Base-by-base conservation (phyloP, 768 basidiomycete species). In the Mycena olivaceomarginata region DNA sequence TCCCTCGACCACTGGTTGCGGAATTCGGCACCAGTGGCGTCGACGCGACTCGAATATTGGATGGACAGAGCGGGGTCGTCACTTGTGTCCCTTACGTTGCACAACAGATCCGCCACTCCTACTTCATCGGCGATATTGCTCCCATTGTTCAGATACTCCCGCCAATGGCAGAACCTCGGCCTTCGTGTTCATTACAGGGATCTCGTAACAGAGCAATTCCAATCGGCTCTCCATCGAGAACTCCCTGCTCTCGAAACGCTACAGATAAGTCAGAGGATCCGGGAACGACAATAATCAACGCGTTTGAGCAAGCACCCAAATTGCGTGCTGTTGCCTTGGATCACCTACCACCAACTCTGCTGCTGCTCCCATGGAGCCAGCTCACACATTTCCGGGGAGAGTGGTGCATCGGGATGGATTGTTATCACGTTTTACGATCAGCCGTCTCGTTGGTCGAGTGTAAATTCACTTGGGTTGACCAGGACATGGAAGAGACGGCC, bases 331-430 rank as follows among this genome's bases (percentile, higher is more conserved):
- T 74, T 10, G 13, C 16, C 12, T 46, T 67, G 18, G 5, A 1
- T 2, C 0, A 22, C 1, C 4, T 74, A 0, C 10, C 66, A 8
- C 59, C 72, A 15, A 2, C 64, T 1, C 22, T 46, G 0, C 59
- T 73, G 2, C 41, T 67, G 20, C 31, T 73, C 22, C 72, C 66
- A 9, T 74, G 66, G 72, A 20, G 9, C 1, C 72, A 74, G 22
- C 72, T 74, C 20, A 74, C 72, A n/a, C 40, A 59, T 31, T 72
- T 72, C 16, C 12, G 10, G 0, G 64, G 40, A 45, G 9, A 31
- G 3, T 2, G 13, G 2, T 20, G 59, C 1, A 18, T 8, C 2
- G 43, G 20, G 0, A 16, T 15, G 41, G 20, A 67, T 11, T 74
- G 73, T 15, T 16, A 62, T 2, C 39, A 68, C 2, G 59, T 68